Evolutionary conservation across 2,329 filamentous ascomycete genomes (phyloP).

Genomic region (Aureobasidium pullulans): DNA sequence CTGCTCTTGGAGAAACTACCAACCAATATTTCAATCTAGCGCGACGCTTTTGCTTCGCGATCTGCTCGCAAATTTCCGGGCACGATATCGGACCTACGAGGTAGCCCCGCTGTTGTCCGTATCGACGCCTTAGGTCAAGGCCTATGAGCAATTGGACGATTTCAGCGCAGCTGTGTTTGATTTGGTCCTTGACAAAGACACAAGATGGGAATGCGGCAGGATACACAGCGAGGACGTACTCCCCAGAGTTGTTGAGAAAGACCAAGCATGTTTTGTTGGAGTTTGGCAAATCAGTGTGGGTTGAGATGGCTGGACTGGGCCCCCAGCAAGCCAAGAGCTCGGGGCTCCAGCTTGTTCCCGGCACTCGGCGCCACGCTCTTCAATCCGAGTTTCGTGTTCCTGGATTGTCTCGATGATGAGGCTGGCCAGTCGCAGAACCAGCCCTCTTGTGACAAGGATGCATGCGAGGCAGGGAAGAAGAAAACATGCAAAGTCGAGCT

Average conservation of each 20-base stretch:
- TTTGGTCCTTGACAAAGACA: neutral
- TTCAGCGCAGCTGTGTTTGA: neutral
- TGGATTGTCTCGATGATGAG: neutral
- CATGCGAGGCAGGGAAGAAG: neutral
- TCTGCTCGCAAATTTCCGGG: slow-evolving; percentile 7
- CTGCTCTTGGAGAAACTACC: neutral
- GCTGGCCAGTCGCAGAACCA: neutral
- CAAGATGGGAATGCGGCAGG: no score
- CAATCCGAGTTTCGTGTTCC: neutral
- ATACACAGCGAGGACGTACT: neutral
- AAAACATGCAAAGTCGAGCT: neutral
- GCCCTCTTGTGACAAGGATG: neutral
- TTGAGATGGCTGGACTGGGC: slow-evolving; percentile 10
- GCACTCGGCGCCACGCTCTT: slow-evolving; percentile 7
- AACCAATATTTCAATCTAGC: neutral
- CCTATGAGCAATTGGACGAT: no score
- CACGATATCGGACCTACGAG: neutral
- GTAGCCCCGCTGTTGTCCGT: no score
- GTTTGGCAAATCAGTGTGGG: slow-evolving; percentile 1
- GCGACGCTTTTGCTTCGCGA: neutral
- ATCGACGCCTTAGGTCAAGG: no score
- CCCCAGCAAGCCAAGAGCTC: slow-evolving; percentile 11
- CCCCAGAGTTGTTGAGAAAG: neutral
- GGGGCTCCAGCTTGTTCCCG: slow-evolving; percentile 11
- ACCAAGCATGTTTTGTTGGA: neutral